phyloP scores from a whole-genome alignment of 257 asterid species.

The Ilex asprella region DNA sequence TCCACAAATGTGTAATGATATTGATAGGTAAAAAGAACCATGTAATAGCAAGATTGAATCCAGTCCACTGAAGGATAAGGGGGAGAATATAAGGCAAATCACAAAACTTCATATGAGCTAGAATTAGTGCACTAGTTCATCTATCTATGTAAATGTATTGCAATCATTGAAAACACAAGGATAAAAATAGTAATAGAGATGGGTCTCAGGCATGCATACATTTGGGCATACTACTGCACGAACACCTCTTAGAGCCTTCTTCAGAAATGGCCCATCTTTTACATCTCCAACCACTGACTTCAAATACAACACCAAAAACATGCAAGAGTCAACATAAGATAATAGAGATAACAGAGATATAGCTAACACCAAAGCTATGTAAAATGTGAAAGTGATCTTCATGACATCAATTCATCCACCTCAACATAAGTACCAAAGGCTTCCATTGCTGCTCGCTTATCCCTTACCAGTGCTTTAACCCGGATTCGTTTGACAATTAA shows the following conservation, averaged over 20 bases:
- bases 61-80: too few relatives aligned
- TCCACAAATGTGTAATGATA: too few relatives aligned
- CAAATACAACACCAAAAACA: conserved; percentile 14
- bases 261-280: conserved; percentile 49
- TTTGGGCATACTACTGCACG: conserved; percentile 73
- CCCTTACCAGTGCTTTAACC: conserved; percentile 83
- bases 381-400: neutral
- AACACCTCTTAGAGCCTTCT: conserved; percentile 71
- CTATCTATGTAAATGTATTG: too few relatives aligned
- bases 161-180: neutral
- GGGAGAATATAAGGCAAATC: too few relatives aligned
- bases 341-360: neutral
- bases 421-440: conserved; percentile 97
- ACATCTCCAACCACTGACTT: conserved; percentile 71
- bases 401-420: conserved; percentile 34
- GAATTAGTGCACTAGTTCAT: too few relatives aligned
- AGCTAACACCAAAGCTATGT: neutral
- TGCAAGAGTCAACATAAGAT: conserved; percentile 11
- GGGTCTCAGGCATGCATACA: conserved; percentile 36
- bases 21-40: too few relatives aligned
- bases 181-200: neutral
- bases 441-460: conserved; percentile 81
- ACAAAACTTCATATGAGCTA: too few relatives aligned
- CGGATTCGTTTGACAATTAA: conserved; percentile 68
- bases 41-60: too few relatives aligned